phyloP scores from a whole-genome alignment of 345 rosid species.

The Boechera divaricarpa region DNA sequence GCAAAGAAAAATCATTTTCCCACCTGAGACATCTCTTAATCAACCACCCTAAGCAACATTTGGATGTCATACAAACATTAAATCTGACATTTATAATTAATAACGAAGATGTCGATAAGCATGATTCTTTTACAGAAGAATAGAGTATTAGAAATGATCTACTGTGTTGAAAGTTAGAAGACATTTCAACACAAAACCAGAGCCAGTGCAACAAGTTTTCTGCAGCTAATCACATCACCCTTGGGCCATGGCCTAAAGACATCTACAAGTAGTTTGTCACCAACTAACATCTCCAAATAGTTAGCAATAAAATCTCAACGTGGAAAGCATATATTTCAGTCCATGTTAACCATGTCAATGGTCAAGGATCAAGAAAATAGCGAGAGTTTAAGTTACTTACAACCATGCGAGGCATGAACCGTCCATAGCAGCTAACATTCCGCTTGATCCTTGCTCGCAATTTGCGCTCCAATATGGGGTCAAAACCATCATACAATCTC shows the following conservation, averaged over 20 bases:
- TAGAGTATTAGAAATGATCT: neutral
- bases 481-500: constrained; percentile 99
- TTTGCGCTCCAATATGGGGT: constrained; percentile 89
- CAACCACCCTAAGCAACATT: neutral
- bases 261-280: constrained; percentile 7
- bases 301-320: neutral
- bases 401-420: constrained; percentile 94
- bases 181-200: neutral
- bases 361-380: constrained; percentile 13
- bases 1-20: neutral
- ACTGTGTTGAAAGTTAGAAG: constrained; percentile 12
- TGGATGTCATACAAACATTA: neutral
- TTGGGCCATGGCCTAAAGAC: neutral
- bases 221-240: neutral
- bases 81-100: neutral
- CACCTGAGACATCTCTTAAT: neutral
- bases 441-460: constrained; percentile 93
- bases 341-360: neutral
- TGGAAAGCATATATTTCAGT: constrained; percentile 11
- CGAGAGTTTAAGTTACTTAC: constrained; percentile 61
- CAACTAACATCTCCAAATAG: neutral
- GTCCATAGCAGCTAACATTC: constrained; percentile 96
- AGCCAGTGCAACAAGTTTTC: neutral
- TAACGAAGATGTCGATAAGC: neutral
- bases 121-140: neutral